Conservation (phyloP, 2,329 filamentous ascomycete genomes). For the Alternaria metachromatica region DNA sequence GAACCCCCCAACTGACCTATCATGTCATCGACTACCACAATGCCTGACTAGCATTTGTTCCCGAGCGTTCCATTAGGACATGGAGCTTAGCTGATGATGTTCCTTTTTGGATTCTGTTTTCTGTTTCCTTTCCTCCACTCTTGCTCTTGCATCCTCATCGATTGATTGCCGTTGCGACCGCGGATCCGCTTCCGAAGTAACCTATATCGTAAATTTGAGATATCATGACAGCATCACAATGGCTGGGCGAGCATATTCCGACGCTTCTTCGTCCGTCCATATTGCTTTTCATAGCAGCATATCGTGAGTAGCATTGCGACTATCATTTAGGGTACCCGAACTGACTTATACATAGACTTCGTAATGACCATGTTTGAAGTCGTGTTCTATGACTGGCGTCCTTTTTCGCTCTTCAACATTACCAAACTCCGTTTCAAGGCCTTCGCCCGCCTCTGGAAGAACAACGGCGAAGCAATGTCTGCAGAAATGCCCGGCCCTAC, state of each 20-base stretch:
- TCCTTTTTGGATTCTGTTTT: neutral
- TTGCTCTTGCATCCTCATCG: neutral
- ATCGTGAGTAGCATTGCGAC: conserved; percentile 26
- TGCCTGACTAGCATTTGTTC: neutral
- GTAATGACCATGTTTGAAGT: conserved; percentile 43
- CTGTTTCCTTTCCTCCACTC: neutral
- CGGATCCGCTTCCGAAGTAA: neutral
- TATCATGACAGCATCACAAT: conserved; percentile 19
- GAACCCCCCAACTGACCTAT: neutral
- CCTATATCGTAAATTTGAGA: neutral
- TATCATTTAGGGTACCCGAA: too few relatives aligned
- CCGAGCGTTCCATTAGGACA: neutral
- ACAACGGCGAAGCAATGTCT: conserved; percentile 47
- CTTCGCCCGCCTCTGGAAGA: conserved; percentile 46
- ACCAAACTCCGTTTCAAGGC: conserved; percentile 39
- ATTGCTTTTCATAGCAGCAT: conserved; percentile 32
- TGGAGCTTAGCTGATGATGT: neutral
- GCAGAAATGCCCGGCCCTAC: conserved; percentile 44
- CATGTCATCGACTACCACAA: neutral
- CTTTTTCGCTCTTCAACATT: conserved; percentile 37
- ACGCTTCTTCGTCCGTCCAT: conserved; percentile 38
- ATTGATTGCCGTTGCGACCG: neutral
- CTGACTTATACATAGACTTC: conserved; percentile 34
- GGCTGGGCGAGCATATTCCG: conserved; percentile 28
- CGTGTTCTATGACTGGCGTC: conserved; percentile 35